Evolutionary conservation across 2,329 filamentous ascomycete genomes (phyloP).

Genomic region (Intubia oerlemansii): DNA sequence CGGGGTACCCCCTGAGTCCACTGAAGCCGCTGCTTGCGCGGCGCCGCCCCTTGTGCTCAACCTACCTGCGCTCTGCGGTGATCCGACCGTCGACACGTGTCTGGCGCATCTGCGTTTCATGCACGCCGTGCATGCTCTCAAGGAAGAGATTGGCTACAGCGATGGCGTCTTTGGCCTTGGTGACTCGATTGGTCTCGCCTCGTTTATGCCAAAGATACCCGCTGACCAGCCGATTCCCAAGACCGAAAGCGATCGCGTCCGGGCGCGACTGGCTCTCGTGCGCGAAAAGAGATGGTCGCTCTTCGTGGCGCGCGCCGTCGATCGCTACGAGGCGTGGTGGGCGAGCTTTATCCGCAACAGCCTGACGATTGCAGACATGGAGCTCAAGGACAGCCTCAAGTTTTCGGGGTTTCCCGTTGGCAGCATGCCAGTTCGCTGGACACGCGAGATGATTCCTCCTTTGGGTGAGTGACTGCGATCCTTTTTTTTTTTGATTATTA

Average conservation of each 20-base stretch:
- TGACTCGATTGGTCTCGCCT: conserved; percentile 16
- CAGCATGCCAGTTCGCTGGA: conserved; percentile 1
- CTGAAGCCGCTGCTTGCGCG: too few species aligned
- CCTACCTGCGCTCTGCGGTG: too few species aligned
- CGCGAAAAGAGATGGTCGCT: conserved; percentile 56
- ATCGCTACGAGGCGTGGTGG: conserved; percentile 50
- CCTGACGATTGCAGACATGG: conserved; percentile 18
- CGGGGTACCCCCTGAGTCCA: too few species aligned
- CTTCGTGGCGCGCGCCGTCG: conserved; percentile 44
- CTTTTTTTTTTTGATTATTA: too few species aligned
- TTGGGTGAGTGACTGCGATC: too few species aligned
- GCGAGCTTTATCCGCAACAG: conserved; percentile 8
- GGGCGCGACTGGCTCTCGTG: conserved; percentile 27
- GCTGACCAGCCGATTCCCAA: conserved; percentile 2
- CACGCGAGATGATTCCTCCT: not conserved
- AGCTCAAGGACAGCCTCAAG: conserved; percentile 2
- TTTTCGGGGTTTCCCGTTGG: conserved; percentile 15
- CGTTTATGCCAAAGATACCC: conserved; percentile 1
- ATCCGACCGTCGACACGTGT: conserved; percentile 26
- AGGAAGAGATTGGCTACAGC: conserved; percentile 41
- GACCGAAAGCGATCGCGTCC: conserved; percentile 14
- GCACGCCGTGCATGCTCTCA: conserved; percentile 42
- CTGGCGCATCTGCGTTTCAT: conserved; percentile 57
- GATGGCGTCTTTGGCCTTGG: conserved; percentile 46
- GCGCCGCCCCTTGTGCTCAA: too few species aligned